phyloP scores from a whole-genome alignment of 441 rosid genomes.

The Gossypium aridum region DNA sequence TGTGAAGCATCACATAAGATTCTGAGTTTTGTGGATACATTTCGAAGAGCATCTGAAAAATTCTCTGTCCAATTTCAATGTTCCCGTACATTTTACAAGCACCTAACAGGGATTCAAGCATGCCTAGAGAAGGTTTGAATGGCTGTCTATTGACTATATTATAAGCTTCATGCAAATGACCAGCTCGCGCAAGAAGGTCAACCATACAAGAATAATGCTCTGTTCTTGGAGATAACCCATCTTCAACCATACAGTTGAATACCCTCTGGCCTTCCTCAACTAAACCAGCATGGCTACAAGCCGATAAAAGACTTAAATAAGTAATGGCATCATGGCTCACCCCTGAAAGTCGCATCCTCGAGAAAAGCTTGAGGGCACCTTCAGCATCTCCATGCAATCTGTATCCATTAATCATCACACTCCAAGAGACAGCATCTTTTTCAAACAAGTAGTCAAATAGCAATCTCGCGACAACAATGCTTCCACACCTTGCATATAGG shows the following conservation, averaged over 20 bases:
- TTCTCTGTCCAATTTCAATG: conserved; percentile 17
- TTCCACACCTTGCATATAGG: conserved; percentile 28
- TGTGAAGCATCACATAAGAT: conserved; percentile 22
- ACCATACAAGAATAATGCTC: conserved; percentile 53
- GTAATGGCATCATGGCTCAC: conserved; percentile 18
- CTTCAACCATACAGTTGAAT: conserved; percentile 15
- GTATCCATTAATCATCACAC: conserved; percentile 26
- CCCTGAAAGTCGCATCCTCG: conserved; percentile 23
- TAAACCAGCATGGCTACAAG: conserved; percentile 35
- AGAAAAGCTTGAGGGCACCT: conserved; percentile 23
- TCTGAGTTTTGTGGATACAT: conserved; percentile 23
- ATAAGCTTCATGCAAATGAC: conserved; percentile 33
- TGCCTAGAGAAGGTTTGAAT: conserved; percentile 20
- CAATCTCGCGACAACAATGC: conserved; percentile 11
- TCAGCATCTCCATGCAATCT: conserved; percentile 19
- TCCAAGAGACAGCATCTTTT: conserved; percentile 29
- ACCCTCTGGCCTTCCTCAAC: conserved; percentile 20
- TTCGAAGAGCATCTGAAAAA: conserved; percentile 18
- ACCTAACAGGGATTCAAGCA: conserved; percentile 34
- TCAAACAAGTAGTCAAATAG: conserved; percentile 17
- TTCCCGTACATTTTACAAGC: conserved; percentile 31
- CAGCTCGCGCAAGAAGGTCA: conserved; percentile 43
- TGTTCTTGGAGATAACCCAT: conserved; percentile 24
- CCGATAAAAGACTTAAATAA: conserved; percentile 27
- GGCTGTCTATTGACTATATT: conserved; percentile 29